Conservation (phyloP, 148 eudicot species). For the Rhododendron molle region DNA sequence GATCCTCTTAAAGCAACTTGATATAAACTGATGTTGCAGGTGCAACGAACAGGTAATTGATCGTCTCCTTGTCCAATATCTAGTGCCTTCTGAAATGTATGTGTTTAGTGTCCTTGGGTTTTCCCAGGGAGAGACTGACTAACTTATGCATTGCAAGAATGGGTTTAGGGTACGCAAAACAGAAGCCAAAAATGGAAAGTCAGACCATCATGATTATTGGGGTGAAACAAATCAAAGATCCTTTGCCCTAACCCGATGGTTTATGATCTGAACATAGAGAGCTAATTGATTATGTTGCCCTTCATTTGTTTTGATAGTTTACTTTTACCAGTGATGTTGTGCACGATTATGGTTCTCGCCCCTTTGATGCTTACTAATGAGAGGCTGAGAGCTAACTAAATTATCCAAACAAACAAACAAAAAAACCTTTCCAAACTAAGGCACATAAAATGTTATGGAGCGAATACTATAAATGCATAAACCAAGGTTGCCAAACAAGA, state of each 20-base stretch:
- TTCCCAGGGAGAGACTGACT: background rate
- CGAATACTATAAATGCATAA: background rate
- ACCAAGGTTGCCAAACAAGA: background rate
- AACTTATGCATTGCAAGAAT: background rate
- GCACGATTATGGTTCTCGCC: background rate
- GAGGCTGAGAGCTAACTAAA: background rate
- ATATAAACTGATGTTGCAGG: background rate
- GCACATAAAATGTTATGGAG: background rate
- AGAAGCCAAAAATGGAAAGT: background rate
- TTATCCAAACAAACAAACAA: background rate
- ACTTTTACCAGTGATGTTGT: background rate
- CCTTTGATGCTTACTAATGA: background rate
- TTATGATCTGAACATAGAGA: background rate
- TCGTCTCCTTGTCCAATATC: background rate
- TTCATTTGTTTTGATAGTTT: background rate
- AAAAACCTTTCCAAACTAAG: background rate
- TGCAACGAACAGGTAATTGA: background rate
- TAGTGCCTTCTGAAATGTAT: background rate
- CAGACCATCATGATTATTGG: background rate
- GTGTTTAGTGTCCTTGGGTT: background rate
- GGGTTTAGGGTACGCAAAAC: background rate
- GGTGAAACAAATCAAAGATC: background rate
- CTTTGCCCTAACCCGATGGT: background rate
- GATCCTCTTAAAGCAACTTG: background rate
- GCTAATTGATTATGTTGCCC: background rate